A percentile compares a stretch with the other conserved stretches of the same genome.
Conservation (phyloP, 768 basidiomycete species). For the Mycena rebaudengoi region DNA sequence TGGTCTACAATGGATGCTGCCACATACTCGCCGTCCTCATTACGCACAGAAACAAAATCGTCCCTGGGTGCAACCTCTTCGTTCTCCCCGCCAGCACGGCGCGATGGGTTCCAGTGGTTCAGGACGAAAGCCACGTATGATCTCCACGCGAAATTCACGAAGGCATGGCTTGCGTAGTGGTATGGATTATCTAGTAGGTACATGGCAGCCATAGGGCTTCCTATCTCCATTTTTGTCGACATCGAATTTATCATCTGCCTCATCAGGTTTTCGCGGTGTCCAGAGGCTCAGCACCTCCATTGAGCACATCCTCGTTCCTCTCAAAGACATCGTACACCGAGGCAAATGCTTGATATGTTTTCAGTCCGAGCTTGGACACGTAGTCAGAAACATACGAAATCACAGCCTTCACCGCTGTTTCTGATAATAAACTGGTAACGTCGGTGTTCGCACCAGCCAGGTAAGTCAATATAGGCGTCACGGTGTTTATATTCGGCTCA, state of each 20-base stretch:
- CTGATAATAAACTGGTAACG: conserved; percentile 1
- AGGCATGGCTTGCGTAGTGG: conserved; percentile 42
- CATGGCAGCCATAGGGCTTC: conserved; percentile 40
- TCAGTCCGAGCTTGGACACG: conserved; percentile 2
- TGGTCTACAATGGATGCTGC: no score
- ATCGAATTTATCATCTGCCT: conserved; percentile 7
- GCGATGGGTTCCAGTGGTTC: not conserved
- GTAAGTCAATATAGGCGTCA: not conserved
- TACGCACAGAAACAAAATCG: no score
- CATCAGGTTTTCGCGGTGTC: conserved; percentile 6
- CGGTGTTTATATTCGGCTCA: not conserved
- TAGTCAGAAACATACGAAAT: conserved; percentile 6
- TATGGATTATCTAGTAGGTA: conserved; percentile 44
- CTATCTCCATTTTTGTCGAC: conserved; percentile 39
- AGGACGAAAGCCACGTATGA: conserved; percentile 17
- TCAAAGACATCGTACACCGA: conserved; percentile 12
- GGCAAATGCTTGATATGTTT: conserved; percentile 4
- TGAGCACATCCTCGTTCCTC: conserved; percentile 26
- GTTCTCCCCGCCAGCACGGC: no score
- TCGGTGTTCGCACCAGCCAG: conserved; percentile 2
- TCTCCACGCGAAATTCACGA: conserved; percentile 40
- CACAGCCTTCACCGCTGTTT: conserved; percentile 6
- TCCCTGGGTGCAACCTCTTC: no score
- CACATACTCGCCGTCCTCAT: no score
- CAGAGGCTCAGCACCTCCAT: conserved; percentile 14